Evolutionary conservation across 2,329 filamentous ascomycete species (phyloP).

Genomic region (Hymenoscyphus fraxineus): DNA sequence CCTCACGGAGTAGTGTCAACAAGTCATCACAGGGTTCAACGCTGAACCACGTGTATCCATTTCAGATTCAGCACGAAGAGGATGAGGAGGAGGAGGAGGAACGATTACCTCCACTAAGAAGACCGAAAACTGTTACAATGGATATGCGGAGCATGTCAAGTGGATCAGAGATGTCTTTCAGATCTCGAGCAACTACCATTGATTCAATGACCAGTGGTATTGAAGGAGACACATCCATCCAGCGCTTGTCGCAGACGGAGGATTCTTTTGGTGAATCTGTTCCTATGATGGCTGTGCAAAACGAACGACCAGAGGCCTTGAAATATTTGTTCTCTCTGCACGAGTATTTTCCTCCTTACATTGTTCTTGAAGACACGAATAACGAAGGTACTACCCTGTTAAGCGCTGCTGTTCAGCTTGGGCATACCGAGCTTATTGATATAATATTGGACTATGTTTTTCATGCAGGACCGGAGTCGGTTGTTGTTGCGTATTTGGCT

Average conservation of each 20-base stretch:
- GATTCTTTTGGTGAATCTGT: slow-evolving; percentile 75
- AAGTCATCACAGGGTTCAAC: slow-evolving; percentile 33
- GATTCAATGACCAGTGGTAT: slow-evolving; percentile 69
- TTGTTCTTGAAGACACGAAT: slow-evolving; percentile 78
- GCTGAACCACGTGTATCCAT: slow-evolving; percentile 86
- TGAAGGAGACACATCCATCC: slow-evolving; percentile 83
- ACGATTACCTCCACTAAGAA: slow-evolving; percentile 27
- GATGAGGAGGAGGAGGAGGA: slow-evolving; percentile 60
- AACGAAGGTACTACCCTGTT: slow-evolving; percentile 86
- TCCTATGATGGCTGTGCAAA: slow-evolving; percentile 79
- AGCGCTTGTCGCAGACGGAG: slow-evolving; percentile 69
- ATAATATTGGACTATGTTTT: slow-evolving; percentile 70
- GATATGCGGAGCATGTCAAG: slow-evolving; percentile 85
- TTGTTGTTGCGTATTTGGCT: slow-evolving; percentile 65
- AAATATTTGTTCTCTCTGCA: slow-evolving; percentile 74
- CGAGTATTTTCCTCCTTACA: slow-evolving; percentile 68
- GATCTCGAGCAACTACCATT: slow-evolving; percentile 74
- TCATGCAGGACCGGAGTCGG: slow-evolving; percentile 49
- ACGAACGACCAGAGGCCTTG: slow-evolving; percentile 66
- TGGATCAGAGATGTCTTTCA: slow-evolving; percentile 77
- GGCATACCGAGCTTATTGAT: slow-evolving; percentile 70
- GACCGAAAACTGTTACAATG: slow-evolving; percentile 69
- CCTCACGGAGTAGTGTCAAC: slow-evolving; percentile 22
- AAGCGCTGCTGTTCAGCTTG: slow-evolving; percentile 85
- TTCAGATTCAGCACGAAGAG: slow-evolving; percentile 58